phyloP scores from a whole-genome alignment of 108 stramenopile genomes.

The Bacterosira constricta region DNA sequence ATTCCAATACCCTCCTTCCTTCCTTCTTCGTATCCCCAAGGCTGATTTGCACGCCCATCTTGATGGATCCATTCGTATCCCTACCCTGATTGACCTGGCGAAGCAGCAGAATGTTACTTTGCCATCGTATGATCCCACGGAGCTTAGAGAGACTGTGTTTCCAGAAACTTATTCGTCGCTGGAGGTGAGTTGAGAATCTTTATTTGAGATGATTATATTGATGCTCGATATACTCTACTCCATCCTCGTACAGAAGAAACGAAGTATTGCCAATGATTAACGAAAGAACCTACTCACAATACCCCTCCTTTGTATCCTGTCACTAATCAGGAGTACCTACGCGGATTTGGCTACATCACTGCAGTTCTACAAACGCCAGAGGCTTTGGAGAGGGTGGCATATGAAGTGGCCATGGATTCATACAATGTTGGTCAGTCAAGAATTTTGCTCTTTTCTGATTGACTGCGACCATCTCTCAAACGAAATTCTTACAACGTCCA shows the following conservation, averaged over 20 bases:
- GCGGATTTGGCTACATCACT: slow-evolving; percentile 36
- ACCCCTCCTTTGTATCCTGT: no score
- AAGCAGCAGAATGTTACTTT: slow-evolving; percentile 6
- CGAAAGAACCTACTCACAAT: no score
- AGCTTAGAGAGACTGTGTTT: slow-evolving; percentile 22
- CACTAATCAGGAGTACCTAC: slow-evolving; percentile 42
- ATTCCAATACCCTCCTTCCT: slow-evolving; percentile 13
- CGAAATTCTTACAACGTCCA: no score
- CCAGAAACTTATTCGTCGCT: slow-evolving; percentile 18
- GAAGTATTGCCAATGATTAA: no score
- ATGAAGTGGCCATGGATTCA: slow-evolving; percentile 38
- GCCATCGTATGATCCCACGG: slow-evolving; percentile 27
- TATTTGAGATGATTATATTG: no score
- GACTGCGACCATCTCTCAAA: no score
- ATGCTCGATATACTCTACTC: no score
- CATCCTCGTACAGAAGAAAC: no score
- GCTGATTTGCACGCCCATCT: slow-evolving; percentile 42
- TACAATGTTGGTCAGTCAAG: slow-evolving; percentile 38
- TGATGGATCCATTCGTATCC: slow-evolving; percentile 43
- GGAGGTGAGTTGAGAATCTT: no score
- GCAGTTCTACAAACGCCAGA: slow-evolving; percentile 5
- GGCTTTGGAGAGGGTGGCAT: slow-evolving; percentile 43
- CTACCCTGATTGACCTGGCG: slow-evolving; percentile 39
- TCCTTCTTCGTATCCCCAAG: slow-evolving; percentile 43
- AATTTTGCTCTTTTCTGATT: no score